Base-by-base conservation (phyloP, 495 filamentous ascomycete species). In the Mycothermus thermophilus region DNA sequence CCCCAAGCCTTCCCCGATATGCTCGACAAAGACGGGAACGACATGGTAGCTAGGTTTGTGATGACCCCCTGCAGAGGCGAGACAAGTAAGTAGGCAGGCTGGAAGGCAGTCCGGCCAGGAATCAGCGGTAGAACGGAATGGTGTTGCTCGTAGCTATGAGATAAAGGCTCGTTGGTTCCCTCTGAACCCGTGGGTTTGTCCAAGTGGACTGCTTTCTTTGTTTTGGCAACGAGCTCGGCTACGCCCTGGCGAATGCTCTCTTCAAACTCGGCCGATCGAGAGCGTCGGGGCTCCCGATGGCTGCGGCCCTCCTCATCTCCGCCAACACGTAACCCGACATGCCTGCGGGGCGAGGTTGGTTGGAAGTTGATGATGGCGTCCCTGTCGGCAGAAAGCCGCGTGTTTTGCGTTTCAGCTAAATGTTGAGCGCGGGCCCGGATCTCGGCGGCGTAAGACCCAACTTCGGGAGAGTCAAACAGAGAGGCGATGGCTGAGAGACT, bases 1-100 rank as follows among this genome's bases (percentile, higher is more conserved):
- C 24, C 35, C 24, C 42, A 46, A 8, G 35, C 6, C 31, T 34
- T 46, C 24, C 45, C 44, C 1, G 35, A 32, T 4, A 42, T 9
- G 18, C 35, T 33, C 4, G 47, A 39, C 13, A 50, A 40, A 3
- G 42, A 40, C 0, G 50, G 44, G 30, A 66, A 47, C 15, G 72
- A 77, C 38, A 72, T 47, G 3, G 72, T 81, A 13, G 68, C 58
- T 10, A 80, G 56, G 34, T 57, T 63, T 18, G 67, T 74, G 14
- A 77, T 48, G 0, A 81, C 62, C 1, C 79, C 73, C 16, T 85
- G 62, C 3, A 87, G 63, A 2, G 87, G 86, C 4, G 84, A 93
- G 23, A 96, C 64, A 8, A 94, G 60, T 1, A 96, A 63, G 56
- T 90, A 93, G 11, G 72, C 69, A 5, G 69, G 64, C 8, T 48